These are phyloP conservation scores for Alternaria longipes DNA, from an alignment of 2,329 filamentous ascomycete species.

Conservation along the genomic window DNA sequence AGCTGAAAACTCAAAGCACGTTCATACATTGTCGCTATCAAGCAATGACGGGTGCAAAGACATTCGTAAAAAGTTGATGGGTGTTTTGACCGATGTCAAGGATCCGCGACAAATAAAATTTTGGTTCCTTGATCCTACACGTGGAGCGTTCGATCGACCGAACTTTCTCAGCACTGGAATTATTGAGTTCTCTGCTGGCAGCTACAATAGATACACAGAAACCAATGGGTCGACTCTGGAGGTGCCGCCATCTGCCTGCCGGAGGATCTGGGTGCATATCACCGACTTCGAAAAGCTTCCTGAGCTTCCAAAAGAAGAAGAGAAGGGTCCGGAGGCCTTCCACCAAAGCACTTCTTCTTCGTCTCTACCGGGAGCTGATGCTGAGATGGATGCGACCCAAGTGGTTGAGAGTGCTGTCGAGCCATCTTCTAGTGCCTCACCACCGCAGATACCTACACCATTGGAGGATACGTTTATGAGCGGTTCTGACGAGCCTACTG, in stretches of 20 bases:
- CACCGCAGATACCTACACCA: constrained; percentile 17
- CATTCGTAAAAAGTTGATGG: constrained; percentile 43
- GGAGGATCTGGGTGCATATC: constrained; percentile 49
- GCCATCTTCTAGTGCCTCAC: constrained; percentile 7
- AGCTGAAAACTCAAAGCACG: constrained; percentile 17
- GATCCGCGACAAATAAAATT: constrained; percentile 53
- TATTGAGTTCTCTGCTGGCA: constrained; percentile 45
- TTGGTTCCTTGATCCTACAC: constrained; percentile 49
- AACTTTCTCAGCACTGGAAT: constrained; percentile 43
- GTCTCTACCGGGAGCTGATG: neutral
- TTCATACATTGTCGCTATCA: constrained; percentile 34
- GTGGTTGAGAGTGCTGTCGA: constrained; percentile 10
- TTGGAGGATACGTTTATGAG: constrained; percentile 52
- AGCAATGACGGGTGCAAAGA: constrained; percentile 38
- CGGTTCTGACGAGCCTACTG: constrained; percentile 43
- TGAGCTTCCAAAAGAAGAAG: constrained; percentile 34
- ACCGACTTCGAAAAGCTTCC: constrained; percentile 43
- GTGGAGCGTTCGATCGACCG: constrained; percentile 42
- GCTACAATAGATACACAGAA: constrained; percentile 37
- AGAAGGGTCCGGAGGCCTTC: neutral
- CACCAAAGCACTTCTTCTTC: neutral
- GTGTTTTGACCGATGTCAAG: constrained; percentile 39
- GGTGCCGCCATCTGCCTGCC: constrained; percentile 31
- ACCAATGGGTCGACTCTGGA: constrained; percentile 40
- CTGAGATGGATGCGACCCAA: neutral